These are phyloP conservation scores for Lophium mytilinum DNA, from an alignment of 495 filamentous ascomycete genomes.

Conservation along the genomic window DNA sequence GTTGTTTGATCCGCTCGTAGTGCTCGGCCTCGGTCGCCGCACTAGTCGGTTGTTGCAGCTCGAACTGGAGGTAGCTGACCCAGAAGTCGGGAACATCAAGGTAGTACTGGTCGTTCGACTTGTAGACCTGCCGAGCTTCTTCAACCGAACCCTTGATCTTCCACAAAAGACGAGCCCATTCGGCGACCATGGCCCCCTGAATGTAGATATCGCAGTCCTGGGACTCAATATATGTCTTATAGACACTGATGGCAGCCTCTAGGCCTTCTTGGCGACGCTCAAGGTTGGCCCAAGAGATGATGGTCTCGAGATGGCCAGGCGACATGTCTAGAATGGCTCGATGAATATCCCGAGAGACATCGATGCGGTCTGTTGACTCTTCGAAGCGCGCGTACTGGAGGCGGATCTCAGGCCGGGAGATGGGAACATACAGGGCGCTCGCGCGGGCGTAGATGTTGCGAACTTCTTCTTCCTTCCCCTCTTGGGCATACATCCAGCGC, in stretches of 20 bases:
- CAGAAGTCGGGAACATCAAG: constrained; percentile 86
- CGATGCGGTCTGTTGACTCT: constrained; percentile 66
- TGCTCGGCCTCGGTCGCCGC: constrained; percentile 55
- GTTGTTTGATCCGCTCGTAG: constrained; percentile 65
- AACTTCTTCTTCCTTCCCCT: constrained; percentile 79
- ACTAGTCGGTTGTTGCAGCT: constrained; percentile 77
- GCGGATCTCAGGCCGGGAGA: constrained; percentile 69
- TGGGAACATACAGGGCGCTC: constrained; percentile 73
- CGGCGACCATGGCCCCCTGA: constrained; percentile 78
- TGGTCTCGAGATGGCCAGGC: constrained; percentile 77
- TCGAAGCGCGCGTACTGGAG: constrained; percentile 93
- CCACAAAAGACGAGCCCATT: constrained; percentile 86
- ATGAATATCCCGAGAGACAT: constrained; percentile 76
- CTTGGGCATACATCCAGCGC: constrained; percentile 87
- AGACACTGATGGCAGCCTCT: constrained; percentile 79
- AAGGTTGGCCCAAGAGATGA: constrained; percentile 81
- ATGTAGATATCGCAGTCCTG: constrained; percentile 64
- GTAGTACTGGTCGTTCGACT: constrained; percentile 77
- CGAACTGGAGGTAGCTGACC: constrained; percentile 81
- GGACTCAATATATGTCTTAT: constrained; percentile 70
- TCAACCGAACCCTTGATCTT: constrained; percentile 79
- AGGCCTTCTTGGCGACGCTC: constrained; percentile 77
- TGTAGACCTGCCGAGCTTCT: constrained; percentile 79
- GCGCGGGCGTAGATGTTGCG: constrained; percentile 90
- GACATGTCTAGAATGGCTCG: constrained; percentile 61